Evolutionary conservation across 2,329 filamentous ascomycete species (phyloP).

Genomic region (Sphaerulina populicola): DNA sequence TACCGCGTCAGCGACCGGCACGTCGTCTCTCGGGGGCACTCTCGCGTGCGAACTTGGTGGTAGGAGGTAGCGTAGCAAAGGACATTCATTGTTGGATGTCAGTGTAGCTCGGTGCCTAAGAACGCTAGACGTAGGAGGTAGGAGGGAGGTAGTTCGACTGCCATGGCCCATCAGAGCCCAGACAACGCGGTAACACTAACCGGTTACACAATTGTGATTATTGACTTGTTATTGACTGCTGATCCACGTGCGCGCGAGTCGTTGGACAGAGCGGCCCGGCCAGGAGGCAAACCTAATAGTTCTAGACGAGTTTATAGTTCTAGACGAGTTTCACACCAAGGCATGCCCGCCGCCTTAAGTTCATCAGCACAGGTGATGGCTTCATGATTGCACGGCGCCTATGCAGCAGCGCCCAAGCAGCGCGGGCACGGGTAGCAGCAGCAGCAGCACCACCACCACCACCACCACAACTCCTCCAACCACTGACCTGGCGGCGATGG

Average conservation of each 20-base stretch:
- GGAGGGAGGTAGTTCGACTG: too few relatives aligned
- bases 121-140: too few relatives aligned
- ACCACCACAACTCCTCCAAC: background rate
- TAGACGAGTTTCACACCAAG: conserved; percentile 10
- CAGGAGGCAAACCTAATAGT: background rate
- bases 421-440: background rate
- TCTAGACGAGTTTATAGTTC: background rate
- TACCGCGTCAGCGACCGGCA: too few relatives aligned
- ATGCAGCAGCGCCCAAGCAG: conserved; percentile 18
- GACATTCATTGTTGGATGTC: too few relatives aligned
- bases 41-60: too few relatives aligned
- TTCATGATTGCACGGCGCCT: conserved; percentile 26
- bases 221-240: too few relatives aligned
- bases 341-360: background rate
- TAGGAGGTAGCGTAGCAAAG: too few relatives aligned
- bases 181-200: too few relatives aligned
- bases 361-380: conserved; percentile 14
- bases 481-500: conserved; percentile 19
- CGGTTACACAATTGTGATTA: too few relatives aligned
- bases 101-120: too few relatives aligned
- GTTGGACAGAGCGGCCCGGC: background rate
- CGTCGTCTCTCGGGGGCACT: too few relatives aligned
- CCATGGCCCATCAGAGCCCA: too few relatives aligned
- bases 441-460: background rate
- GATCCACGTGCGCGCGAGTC: background rate